A percentile compares a stretch with the other conserved stretches of the same genome.
Conservation (phyloP, 176 grass and related monocot species). For the Carex kokanica region DNA sequence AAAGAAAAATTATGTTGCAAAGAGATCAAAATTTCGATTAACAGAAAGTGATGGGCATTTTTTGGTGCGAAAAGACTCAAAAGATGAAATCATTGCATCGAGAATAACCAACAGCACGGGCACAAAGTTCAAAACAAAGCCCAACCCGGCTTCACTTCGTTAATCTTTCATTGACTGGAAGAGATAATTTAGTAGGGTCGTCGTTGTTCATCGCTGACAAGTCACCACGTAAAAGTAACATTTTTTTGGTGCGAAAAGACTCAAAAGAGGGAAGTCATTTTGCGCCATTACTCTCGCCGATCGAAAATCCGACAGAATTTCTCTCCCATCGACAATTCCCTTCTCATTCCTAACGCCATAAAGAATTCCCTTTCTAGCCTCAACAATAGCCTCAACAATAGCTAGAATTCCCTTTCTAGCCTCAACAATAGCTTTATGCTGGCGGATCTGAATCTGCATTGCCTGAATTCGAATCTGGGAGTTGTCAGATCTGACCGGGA, state of each 20-base stretch:
- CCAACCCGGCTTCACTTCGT: neutral
- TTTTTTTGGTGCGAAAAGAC: constrained; percentile 13
- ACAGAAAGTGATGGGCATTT: too few species aligned
- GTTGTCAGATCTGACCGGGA: neutral
- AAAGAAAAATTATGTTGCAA: too few species aligned
- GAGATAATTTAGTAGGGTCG: too few species aligned
- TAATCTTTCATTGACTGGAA: neutral
- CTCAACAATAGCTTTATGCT: neutral
- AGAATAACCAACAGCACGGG: neutral
- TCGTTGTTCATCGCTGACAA: neutral
- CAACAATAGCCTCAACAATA: neutral
- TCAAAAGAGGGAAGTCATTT: neutral
- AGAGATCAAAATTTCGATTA: too few species aligned
- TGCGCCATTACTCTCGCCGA: constrained; percentile 27
- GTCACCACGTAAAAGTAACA: constrained; percentile 5
- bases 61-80: too few species aligned
- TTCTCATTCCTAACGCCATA: neutral
- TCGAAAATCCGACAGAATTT: constrained; percentile 4
- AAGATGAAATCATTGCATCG: too few species aligned
- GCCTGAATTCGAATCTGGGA: constrained; percentile 20
- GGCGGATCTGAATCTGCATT: constrained; percentile 12
- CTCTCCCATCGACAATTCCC: neutral
- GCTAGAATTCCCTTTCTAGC: neutral
- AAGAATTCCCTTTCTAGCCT: neutral
- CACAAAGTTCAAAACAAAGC: neutral